Conservation (phyloP, 345 rosid species). For the Lagerstroemia speciosa region DNA sequence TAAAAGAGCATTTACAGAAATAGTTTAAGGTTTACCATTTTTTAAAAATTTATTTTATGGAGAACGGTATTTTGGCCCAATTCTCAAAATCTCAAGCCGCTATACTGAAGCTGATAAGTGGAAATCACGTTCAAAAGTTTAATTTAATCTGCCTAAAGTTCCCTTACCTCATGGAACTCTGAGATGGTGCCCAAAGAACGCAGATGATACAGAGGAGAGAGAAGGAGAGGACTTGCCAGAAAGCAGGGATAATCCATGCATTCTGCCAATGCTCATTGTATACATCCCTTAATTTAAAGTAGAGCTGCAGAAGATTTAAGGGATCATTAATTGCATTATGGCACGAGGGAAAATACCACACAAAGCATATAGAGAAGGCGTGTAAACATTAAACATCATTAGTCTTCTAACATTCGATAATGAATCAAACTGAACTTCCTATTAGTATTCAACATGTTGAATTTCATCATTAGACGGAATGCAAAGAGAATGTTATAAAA, state of each 20-base stretch:
- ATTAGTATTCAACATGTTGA: neutral
- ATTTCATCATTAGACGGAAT: neutral
- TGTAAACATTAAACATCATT: neutral
- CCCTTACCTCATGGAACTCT: constrained; percentile 67
- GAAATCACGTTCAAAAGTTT: neutral
- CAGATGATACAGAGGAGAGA: constrained; percentile 76
- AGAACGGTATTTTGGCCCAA: no score
- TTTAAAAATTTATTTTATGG: no score
- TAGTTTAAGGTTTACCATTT: no score
- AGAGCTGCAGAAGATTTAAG: constrained; percentile 42
- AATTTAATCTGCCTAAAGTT: neutral
- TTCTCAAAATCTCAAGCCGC: no score
- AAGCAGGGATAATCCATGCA: constrained; percentile 92
- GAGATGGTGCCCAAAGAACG: constrained; percentile 94
- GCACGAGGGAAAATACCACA: no score
- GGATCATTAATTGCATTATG: neutral
- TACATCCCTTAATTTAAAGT: constrained; percentile 80
- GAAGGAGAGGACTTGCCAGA: constrained; percentile 89
- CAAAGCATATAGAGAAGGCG: neutral
- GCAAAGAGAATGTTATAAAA: no score
- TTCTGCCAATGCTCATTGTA: constrained; percentile 92
- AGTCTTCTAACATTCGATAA: neutral
- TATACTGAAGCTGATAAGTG: no score
- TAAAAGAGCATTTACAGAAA: no score
- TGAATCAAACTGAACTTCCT: neutral